A percentile compares a stretch with the other conserved stretches of the same genome.
phyloP scores from a whole-genome alignment of 2,329 filamentous ascomycete genomes.

The Aaosphaeria pasadenensis region DNA sequence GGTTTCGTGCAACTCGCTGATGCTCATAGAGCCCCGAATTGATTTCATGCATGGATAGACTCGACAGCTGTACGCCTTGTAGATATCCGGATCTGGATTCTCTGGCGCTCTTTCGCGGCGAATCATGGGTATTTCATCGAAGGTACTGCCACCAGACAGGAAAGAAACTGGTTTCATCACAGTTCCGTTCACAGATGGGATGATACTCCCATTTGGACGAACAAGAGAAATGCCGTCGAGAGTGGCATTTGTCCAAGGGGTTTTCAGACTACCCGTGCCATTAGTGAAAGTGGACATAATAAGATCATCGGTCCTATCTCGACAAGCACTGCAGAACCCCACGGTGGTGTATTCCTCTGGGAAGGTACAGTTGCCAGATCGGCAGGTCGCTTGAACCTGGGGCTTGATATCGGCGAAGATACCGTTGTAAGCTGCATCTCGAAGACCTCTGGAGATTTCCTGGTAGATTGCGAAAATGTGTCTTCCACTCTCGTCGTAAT shows the following conservation, averaged over 20 bases:
- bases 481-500: not conserved
- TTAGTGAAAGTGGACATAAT: not conserved
- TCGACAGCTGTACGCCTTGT: not conserved
- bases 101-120: too few relatives aligned
- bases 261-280: too few relatives aligned
- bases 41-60: not conserved
- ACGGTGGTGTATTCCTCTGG: slow-evolving; percentile 5
- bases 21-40: too few relatives aligned
- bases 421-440: not conserved
- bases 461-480: not conserved
- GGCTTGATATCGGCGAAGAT: slow-evolving; percentile 2
- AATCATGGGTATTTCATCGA: too few relatives aligned
- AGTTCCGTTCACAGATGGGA: too few relatives aligned
- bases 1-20: too few relatives aligned
- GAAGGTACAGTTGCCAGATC: slow-evolving; percentile 12
- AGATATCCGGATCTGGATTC: not conserved
- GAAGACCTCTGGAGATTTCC: not conserved
- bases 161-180: too few relatives aligned
- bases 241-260: too few relatives aligned
- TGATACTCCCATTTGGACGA: too few relatives aligned
- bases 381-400: slow-evolving; percentile 2
- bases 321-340: slow-evolving; percentile 7
- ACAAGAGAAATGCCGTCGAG: too few relatives aligned
- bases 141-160: too few relatives aligned
- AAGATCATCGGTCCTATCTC: slow-evolving; percentile 1